Evolutionary conservation across 2,329 filamentous ascomycete genomes (phyloP).

Genomic region (Diplodia scrobiculata): DNA sequence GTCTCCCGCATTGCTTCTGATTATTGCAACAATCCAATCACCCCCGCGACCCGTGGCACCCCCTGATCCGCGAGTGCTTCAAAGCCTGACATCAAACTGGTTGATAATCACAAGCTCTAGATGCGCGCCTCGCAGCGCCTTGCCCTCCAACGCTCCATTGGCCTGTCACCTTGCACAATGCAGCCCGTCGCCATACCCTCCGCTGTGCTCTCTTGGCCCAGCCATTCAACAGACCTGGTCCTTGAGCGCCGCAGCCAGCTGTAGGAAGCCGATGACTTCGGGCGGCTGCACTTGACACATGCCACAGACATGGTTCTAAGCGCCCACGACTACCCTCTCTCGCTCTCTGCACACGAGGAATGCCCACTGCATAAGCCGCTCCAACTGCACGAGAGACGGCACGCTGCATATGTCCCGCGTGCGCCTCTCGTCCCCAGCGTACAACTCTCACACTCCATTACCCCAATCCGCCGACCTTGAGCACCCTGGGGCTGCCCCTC

Average conservation of each 20-base stretch:
- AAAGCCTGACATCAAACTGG: not conserved
- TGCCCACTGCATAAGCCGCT: too few relatives aligned
- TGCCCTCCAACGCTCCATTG: slow-evolving; percentile 4
- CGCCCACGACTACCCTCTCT: not conserved
- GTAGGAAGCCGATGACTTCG: not conserved
- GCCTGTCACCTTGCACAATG: slow-evolving; percentile 1
- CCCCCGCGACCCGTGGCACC: not conserved
- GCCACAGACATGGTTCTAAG: slow-evolving; percentile 9
- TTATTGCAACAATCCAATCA: not conserved
- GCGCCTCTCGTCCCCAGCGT: slow-evolving; percentile 14
- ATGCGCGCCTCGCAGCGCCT: not conserved
- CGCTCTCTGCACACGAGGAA: not conserved
- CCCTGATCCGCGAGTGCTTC: not conserved
- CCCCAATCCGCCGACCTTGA: too few relatives aligned
- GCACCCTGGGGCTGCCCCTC: too few relatives aligned
- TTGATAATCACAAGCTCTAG: not conserved
- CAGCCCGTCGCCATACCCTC: not conserved
- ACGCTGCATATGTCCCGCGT: slow-evolving; percentile 4
- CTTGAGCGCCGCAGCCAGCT: not conserved
- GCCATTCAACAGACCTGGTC: not conserved
- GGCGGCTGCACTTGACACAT: slow-evolving; percentile 16
- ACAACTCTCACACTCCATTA: not conserved
- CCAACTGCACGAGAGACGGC: slow-evolving; percentile 17
- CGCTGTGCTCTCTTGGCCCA: not conserved
- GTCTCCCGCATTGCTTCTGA: slow-evolving; percentile 1